Evolutionary conservation across 2,329 filamentous ascomycete species (phyloP), one percentile per base, ranked within the genome.

Genomic region (Sporothrix protearum): DNA sequence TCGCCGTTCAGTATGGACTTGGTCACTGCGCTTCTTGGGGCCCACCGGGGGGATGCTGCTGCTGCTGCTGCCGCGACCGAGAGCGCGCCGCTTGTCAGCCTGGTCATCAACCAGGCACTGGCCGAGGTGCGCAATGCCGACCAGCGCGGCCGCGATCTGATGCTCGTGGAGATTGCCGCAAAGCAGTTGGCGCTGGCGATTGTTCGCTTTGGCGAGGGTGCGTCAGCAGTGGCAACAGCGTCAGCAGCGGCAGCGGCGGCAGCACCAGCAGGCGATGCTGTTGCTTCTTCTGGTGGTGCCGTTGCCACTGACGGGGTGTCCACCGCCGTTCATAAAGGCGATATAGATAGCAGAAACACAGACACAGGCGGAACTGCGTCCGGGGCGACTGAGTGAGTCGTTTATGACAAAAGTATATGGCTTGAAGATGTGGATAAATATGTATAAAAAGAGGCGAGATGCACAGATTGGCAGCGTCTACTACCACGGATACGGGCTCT

Each of bases 171-270:
- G 74, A 80, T 83, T 57, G 82, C 85, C 2, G 85, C 86, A 14
- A 83, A 84, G 76, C 85, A 88, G 78, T 81, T 89, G 42, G 86
- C 85, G 7, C 80, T 86, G 75, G 82, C 84, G 36, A 83, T 88
- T 59, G 80, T 82, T 25, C 82, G 86, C 73, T 87, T 85, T 74
- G 83, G 86, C 63, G 77, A 80, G 55, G 75, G 77, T 72, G 74
- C n/a, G 73, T 47, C 42, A 42, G 14, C 39, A 12, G 75, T 39
- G 70, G 76, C 42, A 72, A n/a, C n/a, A n/a, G n/a, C n/a, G n/a
- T n/a, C n/a, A 76, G 45, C 77, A 77, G 69, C 76, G 75, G 64
- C 76, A 76, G 36, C 39, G 42, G 3, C 71, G 25, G 30, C 30
- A 55, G 47, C 10, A 5, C 4, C 64, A n/a, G 61, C 68, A 12